Base-by-base conservation (phyloP, 2,329 filamentous ascomycete genomes). In the Westerdykella aurantiaca region DNA sequence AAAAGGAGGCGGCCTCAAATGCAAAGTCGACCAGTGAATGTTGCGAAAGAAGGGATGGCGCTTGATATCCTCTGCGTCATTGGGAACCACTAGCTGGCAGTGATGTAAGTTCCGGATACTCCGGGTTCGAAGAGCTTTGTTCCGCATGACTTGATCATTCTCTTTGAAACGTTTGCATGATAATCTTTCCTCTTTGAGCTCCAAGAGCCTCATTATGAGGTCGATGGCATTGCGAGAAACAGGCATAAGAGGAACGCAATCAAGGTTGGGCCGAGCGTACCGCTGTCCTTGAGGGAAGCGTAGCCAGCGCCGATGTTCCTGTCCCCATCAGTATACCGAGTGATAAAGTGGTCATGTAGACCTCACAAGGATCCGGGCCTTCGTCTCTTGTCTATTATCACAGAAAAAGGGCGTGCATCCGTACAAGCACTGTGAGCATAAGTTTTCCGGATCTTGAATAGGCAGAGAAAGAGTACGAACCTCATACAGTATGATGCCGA, bases 401-500 rank as follows among this genome's bases (percentile, higher is more conserved):
- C 85, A 81, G 41, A 90, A 80, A 64, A 97, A 97, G 0, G 91
- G 91, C 0, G 91, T 96, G 48, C 84, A 85, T 1, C 91, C 91
- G 63, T 93, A 97, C 1, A 97, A 73, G 58, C 91, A 96, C 76
- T 81, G 61, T 88, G 95, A 3, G 95, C 72, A 95, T 74, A 78
- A 57, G 29, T 13, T 42, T 35, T 41, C 13, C 5, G 16, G 22
- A 7, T 34, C 29, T 31, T 35, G 7, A 14, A 17, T 14, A 29
- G 3, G 13, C 12, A 21, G 21, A 21, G 14, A 25, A n/a, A 9
- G 22, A 14, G 4, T 25, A 22, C 12, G 13, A 51, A 78, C 79
- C 67, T 97, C 91, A 60, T 88, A 97, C 44, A 97, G 69, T 60
- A 97, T 96, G 61, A 97, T 82, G 42, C 89, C 91, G 55, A 97